phyloP scores from a whole-genome alignment of 495 filamentous ascomycete genomes.

The Hypoxylon trugodes region DNA sequence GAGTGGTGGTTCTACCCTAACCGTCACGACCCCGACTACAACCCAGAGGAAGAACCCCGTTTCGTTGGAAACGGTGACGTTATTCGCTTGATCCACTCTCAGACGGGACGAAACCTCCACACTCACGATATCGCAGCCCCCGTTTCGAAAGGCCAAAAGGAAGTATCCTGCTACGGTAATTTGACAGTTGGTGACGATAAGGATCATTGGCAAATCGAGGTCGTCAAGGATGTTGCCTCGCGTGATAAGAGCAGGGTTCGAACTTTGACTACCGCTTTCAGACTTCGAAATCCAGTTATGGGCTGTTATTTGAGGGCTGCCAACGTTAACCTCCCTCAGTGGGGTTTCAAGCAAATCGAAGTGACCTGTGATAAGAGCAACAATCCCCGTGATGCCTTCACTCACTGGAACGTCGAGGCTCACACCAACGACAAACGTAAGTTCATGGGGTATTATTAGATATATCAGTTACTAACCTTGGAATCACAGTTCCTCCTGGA shows the following conservation, averaged over 20 bases:
- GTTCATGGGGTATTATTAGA: constrained; percentile 44
- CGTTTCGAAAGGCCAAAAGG: constrained; percentile 84
- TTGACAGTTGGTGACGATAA: constrained; percentile 97
- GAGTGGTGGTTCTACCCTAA: constrained; percentile 99
- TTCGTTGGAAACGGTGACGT: constrained; percentile 80
- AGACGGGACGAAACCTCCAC: constrained; percentile 96
- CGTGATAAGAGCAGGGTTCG: constrained; percentile 85
- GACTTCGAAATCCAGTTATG: constrained; percentile 81
- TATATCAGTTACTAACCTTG: constrained; percentile 35
- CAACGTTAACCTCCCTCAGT: constrained; percentile 96
- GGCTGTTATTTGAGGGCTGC: constrained; percentile 96
- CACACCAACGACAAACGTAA: constrained; percentile 94
- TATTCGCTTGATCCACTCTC: constrained; percentile 90
- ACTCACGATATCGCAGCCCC: constrained; percentile 90
- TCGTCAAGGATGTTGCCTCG: constrained; percentile 87
- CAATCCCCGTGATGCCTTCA: constrained; percentile 90
- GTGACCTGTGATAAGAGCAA: constrained; percentile 94
- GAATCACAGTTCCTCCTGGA: constrained; percentile 80
- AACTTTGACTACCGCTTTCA: constrained; percentile 93
- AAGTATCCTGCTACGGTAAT: constrained; percentile 97
- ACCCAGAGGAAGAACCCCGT: constrained; percentile 69
- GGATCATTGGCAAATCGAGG: constrained; percentile 96
- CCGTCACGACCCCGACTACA: constrained; percentile 75
- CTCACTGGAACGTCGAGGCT: constrained; percentile 98
- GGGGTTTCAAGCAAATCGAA: constrained; percentile 99